Base-by-base conservation (phyloP, 2,329 filamentous ascomycete species). In the Neonectria faginata region DNA sequence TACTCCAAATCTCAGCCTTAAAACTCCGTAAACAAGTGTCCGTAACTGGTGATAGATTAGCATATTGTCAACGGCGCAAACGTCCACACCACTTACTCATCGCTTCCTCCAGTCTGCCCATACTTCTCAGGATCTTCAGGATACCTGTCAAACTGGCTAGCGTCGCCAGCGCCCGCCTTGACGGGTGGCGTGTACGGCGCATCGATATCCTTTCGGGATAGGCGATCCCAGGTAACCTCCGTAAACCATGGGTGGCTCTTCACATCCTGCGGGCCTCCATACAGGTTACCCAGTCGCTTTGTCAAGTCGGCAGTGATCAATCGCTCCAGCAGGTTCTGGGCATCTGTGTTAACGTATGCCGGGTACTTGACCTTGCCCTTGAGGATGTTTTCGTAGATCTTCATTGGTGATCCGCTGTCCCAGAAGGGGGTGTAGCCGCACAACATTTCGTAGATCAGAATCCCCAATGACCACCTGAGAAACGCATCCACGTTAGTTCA, bases 331-430 rank as follows among this genome's bases (percentile, higher is more conserved):
- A 99, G 85, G 78, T 98, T 92, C 77, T 97, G 94, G 0, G 96
- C 96, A 77, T 98, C 96, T 1, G 92, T 90, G 77, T 98, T 93
- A 74, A 99, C 92, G 79, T 98, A 99, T 6, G 92, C 91, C 58
- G 96, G 96, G 78, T 98, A 99, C 82, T 97, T 98, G 80, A 99
- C 92, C 74, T 92, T 91, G 65, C 95, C 96, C 76, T 94, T 94
- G 69, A 99, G 88, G 75, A 99, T 99, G 79, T 99, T 99, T 83
- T 99, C 96, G 82, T 99, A 99, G 76, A 99, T 99, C 82, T 97
- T 97, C 89, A 99, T 97, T 3, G 96, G 95, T 48, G 93, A 97
- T 60, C 95, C 96, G 74, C 92, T 93, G 79, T 99, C 96, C 95
- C 96, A 99, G 84, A 99, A 99, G 5, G 96, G 96, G 5, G 96